Percentiles rank a stretch among this genome's conserved stretches.
phyloP scores from a whole-genome alignment of 768 basidiomycete genomes.

The Epithele typhae region DNA sequence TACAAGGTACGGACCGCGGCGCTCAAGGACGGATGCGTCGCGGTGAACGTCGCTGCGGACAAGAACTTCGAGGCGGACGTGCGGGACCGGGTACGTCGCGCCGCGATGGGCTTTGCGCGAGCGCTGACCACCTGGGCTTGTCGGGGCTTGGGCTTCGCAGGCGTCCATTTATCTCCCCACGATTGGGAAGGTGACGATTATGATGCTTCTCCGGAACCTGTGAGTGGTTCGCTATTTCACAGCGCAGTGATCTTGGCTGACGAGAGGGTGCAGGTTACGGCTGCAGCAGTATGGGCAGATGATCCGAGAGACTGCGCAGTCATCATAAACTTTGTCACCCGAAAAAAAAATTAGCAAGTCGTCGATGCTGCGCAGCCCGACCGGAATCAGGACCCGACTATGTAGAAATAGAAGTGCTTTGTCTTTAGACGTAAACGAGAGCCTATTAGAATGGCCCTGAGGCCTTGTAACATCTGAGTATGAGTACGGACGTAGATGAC shows the following conservation, averaged over 20 bases:
- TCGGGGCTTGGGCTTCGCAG: conserved; percentile 32
- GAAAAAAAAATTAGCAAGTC: too few relatives aligned
- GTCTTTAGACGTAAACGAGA: too few relatives aligned
- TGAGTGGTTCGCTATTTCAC: conserved; percentile 36
- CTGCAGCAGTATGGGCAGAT: conserved; percentile 48
- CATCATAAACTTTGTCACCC: neutral
- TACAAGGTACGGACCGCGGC: conserved; percentile 90
- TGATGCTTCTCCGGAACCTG: conserved; percentile 97
- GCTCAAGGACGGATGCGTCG: conserved; percentile 92
- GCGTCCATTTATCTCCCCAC: conserved; percentile 93
- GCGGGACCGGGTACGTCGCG: conserved; percentile 80
- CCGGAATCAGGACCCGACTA: too few relatives aligned
- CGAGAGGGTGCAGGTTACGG: conserved; percentile 41
- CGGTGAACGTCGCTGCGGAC: conserved; percentile 88
- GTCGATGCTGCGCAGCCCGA: too few relatives aligned
- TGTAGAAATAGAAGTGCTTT: too few relatives aligned
- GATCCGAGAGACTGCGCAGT: conserved; percentile 7
- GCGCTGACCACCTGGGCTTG: neutral
- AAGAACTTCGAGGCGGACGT: conserved; percentile 97
- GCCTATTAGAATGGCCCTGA: conserved; percentile 6
- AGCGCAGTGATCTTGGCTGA: neutral
- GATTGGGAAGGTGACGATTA: conserved; percentile 96
- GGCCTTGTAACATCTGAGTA: conserved; percentile 2
- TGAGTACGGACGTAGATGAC: conserved; percentile 7
- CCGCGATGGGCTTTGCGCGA: too few relatives aligned